Percentiles rank a stretch among this genome's conserved stretches.
Conservation (phyloP, 331 rosid species). For the Saraca asoca region DNA sequence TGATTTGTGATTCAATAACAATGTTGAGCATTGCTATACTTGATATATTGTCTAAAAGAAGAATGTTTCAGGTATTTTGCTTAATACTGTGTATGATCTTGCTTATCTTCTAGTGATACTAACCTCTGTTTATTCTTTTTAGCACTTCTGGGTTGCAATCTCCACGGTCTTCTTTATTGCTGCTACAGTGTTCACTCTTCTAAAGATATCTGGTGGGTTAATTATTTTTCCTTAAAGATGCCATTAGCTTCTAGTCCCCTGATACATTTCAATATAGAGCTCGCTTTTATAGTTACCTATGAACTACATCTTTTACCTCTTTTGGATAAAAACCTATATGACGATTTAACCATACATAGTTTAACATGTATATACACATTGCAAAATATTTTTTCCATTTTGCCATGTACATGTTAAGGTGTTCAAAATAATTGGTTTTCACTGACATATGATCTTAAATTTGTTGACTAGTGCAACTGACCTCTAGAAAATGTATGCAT, state of each 20-base stretch:
- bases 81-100: slow-evolving; percentile 15
- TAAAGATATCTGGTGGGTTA: slow-evolving; percentile 81
- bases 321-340: neutral
- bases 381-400: neutral
- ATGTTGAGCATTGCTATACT: too few species aligned
- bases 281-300: neutral
- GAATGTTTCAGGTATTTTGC: slow-evolving; percentile 25
- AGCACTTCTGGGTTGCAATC: slow-evolving; percentile 99
- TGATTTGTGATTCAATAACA: too few species aligned
- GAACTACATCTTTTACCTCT: too few species aligned
- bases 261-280: neutral
- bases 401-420: neutral
- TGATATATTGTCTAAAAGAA: neutral
- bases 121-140: slow-evolving; percentile 38
- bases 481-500: neutral
- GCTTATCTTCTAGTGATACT: slow-evolving; percentile 3
- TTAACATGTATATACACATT: neutral
- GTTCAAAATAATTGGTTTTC: neutral
- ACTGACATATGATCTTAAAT: neutral
- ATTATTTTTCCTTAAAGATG: slow-evolving; percentile 24
- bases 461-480: neutral
- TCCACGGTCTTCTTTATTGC: slow-evolving; percentile 96
- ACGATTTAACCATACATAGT: neutral
- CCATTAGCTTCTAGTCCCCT: slow-evolving; percentile 9
- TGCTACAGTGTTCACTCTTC: slow-evolving; percentile 83